phyloP scores from a whole-genome alignment of 805 yeast genomes.

The Kodamaea fukazawae region DNA sequence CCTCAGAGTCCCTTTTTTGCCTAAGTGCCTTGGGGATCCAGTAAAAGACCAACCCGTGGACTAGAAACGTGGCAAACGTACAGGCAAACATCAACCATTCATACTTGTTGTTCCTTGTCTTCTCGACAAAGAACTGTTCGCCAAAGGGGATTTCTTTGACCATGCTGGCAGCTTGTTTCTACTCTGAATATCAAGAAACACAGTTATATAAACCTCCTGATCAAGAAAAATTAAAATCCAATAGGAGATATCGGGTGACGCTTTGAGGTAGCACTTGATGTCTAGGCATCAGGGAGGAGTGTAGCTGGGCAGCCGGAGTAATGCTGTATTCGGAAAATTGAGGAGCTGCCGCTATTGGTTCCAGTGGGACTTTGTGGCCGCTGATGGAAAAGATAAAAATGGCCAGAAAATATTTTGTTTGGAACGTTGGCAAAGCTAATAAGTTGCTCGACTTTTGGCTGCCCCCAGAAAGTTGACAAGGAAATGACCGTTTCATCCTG shows the following conservation, averaged over 20 bases:
- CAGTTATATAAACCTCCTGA: no score
- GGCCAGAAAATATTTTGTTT: no score
- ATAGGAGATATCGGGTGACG: no score
- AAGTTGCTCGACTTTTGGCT: no score
- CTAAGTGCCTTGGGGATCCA: conserved; percentile 41
- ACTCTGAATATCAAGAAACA: no score
- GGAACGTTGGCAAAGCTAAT: no score
- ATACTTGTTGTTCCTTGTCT: conserved; percentile 30
- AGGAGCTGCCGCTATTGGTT: conserved; percentile 4
- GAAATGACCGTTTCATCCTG: no score
- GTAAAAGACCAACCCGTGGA: conserved; percentile 42
- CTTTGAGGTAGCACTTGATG: no score
- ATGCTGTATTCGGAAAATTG: not conserved
- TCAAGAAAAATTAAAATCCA: no score
- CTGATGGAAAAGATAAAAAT: conserved; percentile 4
- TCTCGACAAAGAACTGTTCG: conserved; percentile 39
- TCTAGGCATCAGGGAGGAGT: no score
- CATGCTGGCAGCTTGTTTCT: not conserved
- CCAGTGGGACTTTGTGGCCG: not conserved
- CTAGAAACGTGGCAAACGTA: conserved; percentile 22
- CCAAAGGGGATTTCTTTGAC: conserved; percentile 28
- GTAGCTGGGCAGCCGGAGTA: not conserved
- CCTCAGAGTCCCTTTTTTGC: conserved; percentile 15
- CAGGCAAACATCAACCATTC: conserved; percentile 36
- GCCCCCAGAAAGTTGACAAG: no score